These are phyloP conservation scores for Eucalyptus globulus DNA, from an alignment of 345 rosid genomes.

Conservation along the genomic window DNA sequence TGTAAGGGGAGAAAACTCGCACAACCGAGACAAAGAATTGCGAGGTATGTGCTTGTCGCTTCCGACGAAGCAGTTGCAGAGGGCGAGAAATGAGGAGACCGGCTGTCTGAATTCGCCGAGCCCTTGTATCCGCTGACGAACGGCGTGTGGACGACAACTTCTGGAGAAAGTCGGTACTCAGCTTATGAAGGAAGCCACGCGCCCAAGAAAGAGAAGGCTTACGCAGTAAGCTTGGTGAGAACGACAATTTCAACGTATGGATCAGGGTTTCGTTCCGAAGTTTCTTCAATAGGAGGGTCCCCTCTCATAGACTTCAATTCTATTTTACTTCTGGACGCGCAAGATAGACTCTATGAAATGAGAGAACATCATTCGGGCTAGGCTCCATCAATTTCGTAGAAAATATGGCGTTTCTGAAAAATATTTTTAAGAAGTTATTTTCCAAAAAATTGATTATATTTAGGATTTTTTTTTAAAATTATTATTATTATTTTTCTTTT, in stretches of 20 bases:
- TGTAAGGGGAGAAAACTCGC: not conserved
- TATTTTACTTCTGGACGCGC: not conserved
- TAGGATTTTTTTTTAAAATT: too few species aligned
- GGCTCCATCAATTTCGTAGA: too few species aligned
- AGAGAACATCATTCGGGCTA: not conserved
- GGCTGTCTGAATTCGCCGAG: not conserved
- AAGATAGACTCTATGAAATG: not conserved
- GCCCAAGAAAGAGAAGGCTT: not conserved
- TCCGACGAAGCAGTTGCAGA: not conserved
- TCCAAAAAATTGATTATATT: too few species aligned
- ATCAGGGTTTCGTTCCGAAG: not conserved
- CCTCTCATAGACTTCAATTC: not conserved
- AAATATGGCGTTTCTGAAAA: too few species aligned
- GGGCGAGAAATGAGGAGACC: not conserved
- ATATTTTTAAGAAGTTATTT: too few species aligned
- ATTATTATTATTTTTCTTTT: rapidly evolving
- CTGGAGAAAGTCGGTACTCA: not conserved
- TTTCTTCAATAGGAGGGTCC: not conserved
- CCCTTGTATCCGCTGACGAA: not conserved
- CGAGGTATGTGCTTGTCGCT: not conserved
- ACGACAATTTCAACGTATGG: not conserved
- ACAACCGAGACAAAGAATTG: not conserved
- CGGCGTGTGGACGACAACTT: not conserved
- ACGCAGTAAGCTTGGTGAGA: not conserved
- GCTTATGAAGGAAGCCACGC: not conserved